Evolutionary conservation across 768 basidiomycete species (phyloP).

Genomic region (Zangia roseola): DNA sequence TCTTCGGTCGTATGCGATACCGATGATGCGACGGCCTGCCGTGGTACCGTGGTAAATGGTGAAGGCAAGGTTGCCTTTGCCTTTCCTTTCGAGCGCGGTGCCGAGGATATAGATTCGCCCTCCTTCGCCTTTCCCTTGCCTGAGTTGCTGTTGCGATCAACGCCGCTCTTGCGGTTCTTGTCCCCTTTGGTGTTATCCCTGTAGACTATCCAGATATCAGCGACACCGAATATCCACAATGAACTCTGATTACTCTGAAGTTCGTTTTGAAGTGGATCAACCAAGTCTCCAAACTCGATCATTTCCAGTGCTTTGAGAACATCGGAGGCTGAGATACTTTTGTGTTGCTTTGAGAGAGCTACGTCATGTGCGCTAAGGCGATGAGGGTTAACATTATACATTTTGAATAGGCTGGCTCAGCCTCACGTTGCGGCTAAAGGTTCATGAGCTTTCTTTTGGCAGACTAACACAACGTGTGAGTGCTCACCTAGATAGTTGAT

Average conservation of each 20-base stretch:
- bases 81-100: conserved; percentile 29
- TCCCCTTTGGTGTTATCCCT: conserved; percentile 62
- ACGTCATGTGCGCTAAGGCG: conserved; percentile 78
- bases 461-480: background rate
- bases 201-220: conserved; percentile 47
- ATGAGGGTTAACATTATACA: conserved; percentile 5
- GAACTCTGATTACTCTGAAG: conserved; percentile 47
- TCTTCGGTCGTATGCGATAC: conserved; percentile 26
- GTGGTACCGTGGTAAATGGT: conserved; percentile 32
- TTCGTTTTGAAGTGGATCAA: conserved; percentile 60
- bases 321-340: conserved; percentile 86
- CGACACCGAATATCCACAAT: background rate
- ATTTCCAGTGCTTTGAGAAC: conserved; percentile 84
- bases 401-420: background rate
- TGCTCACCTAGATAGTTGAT: conserved; percentile 86
- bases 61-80: conserved; percentile 27
- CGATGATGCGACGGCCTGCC: conserved; percentile 28
- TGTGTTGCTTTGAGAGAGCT: conserved; percentile 79
- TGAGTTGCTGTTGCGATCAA: conserved; percentile 25
- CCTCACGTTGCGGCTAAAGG: conserved; percentile 46
- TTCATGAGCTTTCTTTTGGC: background rate
- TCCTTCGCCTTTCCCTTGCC: conserved; percentile 32
- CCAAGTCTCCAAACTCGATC: conserved; percentile 73
- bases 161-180: conserved; percentile 41
- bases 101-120: conserved; percentile 32